A percentile compares a stretch with the other conserved stretches of the same genome.
These are phyloP conservation scores for Malus hybrid DNA, from an alignment of 331 rosid genomes.

Conservation along the genomic window DNA sequence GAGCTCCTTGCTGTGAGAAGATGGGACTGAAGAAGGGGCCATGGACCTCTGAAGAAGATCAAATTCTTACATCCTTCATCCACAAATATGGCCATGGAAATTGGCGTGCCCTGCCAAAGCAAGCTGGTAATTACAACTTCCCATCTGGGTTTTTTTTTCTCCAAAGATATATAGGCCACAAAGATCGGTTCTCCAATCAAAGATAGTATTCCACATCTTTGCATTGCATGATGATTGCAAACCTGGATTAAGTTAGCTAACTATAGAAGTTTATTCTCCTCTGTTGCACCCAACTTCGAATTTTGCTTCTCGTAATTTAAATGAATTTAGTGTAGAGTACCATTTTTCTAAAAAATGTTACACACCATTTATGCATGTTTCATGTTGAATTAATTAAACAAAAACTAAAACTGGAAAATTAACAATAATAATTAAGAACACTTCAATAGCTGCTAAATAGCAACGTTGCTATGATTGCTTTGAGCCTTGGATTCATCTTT, in stretches of 20 bases:
- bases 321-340: no score
- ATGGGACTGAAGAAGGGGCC: conserved; percentile 92
- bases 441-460: no score
- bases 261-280: no score
- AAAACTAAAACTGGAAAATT: no score
- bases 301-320: no score
- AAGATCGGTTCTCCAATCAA: neutral
- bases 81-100: conserved; percentile 63
- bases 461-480: no score
- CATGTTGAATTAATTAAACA: no score
- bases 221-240: neutral
- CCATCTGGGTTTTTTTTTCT: neutral
- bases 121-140: conserved; percentile 49
- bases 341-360: no score
- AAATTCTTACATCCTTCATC: conserved; percentile 51
- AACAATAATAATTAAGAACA: no score
- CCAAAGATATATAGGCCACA: neutral
- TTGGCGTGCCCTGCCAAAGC: conserved; percentile 97
- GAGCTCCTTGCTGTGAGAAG: conserved; percentile 97
- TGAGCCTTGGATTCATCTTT: neutral
- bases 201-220: neutral
- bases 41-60: conserved; percentile 84
- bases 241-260: no score
- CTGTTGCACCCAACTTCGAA: no score
- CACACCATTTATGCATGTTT: no score